Conservation (phyloP, 495 filamentous ascomycete species). For the Penicillium simplicissimum region DNA sequence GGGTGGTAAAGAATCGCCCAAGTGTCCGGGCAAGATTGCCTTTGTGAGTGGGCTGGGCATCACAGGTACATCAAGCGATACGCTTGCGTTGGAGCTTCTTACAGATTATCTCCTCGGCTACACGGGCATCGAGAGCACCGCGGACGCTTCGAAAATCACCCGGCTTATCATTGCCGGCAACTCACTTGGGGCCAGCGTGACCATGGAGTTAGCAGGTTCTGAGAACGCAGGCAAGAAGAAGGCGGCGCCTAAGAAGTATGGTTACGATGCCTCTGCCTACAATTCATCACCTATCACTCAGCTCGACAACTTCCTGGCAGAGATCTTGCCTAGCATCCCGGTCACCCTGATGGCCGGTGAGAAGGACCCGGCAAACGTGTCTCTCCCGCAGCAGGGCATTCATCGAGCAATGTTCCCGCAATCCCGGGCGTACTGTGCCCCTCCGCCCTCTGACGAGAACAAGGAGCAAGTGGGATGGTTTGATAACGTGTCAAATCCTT, state of each 20-base stretch:
- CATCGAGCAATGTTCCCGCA: constrained; percentile 81
- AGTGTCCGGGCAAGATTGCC: constrained; percentile 68
- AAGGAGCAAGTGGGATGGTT: constrained; percentile 69
- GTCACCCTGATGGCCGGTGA: constrained; percentile 77
- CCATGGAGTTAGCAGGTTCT: constrained; percentile 21
- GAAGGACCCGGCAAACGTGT: constrained; percentile 76
- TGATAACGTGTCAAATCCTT: constrained; percentile 89
- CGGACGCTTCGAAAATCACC: constrained; percentile 67
- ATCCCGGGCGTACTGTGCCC: constrained; percentile 61
- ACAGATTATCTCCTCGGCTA: constrained; percentile 89
- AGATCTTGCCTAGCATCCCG: constrained; percentile 78
- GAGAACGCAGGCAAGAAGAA: constrained; percentile 46
- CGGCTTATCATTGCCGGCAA: constrained; percentile 91
- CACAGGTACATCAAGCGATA: constrained; percentile 69
- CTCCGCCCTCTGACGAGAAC: constrained; percentile 47
- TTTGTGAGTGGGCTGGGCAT: constrained; percentile 88
- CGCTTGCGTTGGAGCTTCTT: constrained; percentile 72
- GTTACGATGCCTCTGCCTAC: constrained; percentile 86
- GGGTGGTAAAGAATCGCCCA: constrained; percentile 31
- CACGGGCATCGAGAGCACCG: constrained; percentile 56
- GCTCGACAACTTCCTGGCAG: constrained; percentile 79
- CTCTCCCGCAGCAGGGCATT: constrained; percentile 78
- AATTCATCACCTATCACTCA: constrained; percentile 79
- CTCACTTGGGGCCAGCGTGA: constrained; percentile 65
- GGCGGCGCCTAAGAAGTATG: constrained; percentile 73